Evolutionary conservation across 208 protist species (phyloP).

Genomic region (Trypanosoma lewisi): DNA sequence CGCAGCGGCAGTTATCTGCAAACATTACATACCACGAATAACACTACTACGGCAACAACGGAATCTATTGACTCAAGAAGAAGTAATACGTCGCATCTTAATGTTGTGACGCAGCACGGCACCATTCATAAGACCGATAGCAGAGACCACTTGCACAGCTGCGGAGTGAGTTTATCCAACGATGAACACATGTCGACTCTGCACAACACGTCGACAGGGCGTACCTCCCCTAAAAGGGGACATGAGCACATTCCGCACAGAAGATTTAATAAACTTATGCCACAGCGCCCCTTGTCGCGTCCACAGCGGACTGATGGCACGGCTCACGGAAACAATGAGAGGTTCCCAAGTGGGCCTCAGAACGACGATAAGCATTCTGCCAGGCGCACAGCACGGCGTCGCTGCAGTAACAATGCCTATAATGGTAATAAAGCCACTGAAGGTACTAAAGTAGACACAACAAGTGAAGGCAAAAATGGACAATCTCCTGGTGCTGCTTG

Average conservation of each 20-base stretch:
- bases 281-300: neutral
- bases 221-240: neutral
- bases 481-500: neutral
- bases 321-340: neutral
- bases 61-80: neutral
- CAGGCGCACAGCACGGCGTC: neutral
- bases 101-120: conserved; percentile 16
- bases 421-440: neutral
- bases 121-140: conserved; percentile 11
- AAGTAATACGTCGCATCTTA: neutral
- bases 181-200: too few relatives aligned
- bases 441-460: neutral
- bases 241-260: neutral
- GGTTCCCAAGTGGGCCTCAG: too few relatives aligned
- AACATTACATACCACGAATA: neutral
- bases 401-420: neutral
- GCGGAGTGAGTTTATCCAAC: too few relatives aligned
- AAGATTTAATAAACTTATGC: neutral
- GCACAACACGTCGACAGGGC: too few relatives aligned
- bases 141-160: neutral
- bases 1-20: neutral
- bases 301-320: neutral
- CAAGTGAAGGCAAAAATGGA: neutral
- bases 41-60: too few relatives aligned
- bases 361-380: neutral